A percentile compares a stretch with the other conserved stretches of the same genome.
Evolutionary conservation across 306 rosid species (phyloP).

Genomic region (Luffa aegyptiaca): DNA sequence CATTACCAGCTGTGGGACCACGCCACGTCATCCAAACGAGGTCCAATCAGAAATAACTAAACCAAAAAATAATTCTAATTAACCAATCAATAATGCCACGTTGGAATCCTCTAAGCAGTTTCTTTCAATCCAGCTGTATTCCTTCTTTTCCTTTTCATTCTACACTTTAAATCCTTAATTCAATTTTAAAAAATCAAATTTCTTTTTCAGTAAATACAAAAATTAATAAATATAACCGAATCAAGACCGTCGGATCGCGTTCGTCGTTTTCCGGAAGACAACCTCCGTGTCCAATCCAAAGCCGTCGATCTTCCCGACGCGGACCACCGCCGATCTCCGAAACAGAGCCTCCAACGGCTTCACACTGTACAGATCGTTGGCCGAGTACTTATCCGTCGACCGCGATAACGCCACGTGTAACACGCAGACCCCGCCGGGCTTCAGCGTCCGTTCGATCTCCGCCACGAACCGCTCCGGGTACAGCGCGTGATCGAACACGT

Average conservation of each 20-base stretch:
- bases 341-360: slow-evolving; percentile 51
- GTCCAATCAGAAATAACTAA: neutral
- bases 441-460: slow-evolving; percentile 88
- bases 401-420: slow-evolving; percentile 57
- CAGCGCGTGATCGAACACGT: slow-evolving; percentile 94
- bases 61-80: neutral
- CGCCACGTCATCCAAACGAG: neutral
- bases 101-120: neutral
- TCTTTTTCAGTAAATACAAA: neutral
- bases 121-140: slow-evolving; percentile 4
- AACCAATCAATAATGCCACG: neutral
- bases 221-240: neutral
- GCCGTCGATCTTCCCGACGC: slow-evolving; percentile 50
- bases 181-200: neutral
- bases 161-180: neutral
- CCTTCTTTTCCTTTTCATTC: neutral
- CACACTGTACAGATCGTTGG: slow-evolving; percentile 69
- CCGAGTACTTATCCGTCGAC: slow-evolving; percentile 77
- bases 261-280: slow-evolving; percentile 46
- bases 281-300: slow-evolving; percentile 87
- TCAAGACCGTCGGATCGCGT: slow-evolving; percentile 8
- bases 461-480: slow-evolving; percentile 57
- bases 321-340: slow-evolving; percentile 34
- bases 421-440: slow-evolving; percentile 59
- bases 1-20: neutral